Conservation (phyloP, 331 rosid genomes). For the Pyrus hybrid region DNA sequence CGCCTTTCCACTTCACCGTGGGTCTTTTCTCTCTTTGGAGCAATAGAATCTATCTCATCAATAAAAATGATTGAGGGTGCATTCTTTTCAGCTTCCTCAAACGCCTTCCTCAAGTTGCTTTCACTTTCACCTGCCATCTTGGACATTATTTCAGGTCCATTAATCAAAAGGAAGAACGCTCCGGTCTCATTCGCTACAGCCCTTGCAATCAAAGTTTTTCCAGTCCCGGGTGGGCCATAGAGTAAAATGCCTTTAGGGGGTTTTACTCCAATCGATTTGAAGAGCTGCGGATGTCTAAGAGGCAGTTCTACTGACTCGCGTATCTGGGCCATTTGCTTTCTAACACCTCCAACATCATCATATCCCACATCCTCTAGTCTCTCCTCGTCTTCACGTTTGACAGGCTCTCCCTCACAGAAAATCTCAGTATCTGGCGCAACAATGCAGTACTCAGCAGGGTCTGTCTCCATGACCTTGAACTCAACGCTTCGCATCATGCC, state of each 20-base stretch:
- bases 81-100: constrained; percentile 27
- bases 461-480: constrained; percentile 52
- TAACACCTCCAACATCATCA: constrained; percentile 61
- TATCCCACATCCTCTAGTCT: constrained; percentile 45
- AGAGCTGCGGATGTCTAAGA: constrained; percentile 58
- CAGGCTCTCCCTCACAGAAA: constrained; percentile 54
- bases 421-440: constrained; percentile 53
- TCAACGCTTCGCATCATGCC: constrained; percentile 54
- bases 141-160: constrained; percentile 59
- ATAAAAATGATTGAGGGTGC: too few species aligned
- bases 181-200: constrained; percentile 66
- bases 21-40: too few species aligned
- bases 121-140: constrained; percentile 62
- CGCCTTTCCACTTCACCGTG: constrained; percentile 36
- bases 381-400: constrained; percentile 55
- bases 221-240: constrained; percentile 59
- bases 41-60: too few species aligned
- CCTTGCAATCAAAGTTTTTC: constrained; percentile 49
- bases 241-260: constrained; percentile 59
- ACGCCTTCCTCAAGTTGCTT: constrained; percentile 51
- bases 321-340: constrained; percentile 60
- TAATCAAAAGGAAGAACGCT: constrained; percentile 47
- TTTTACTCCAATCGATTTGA: constrained; percentile 53
- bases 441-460: constrained; percentile 49
- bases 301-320: constrained; percentile 55